phyloP scores from a whole-genome alignment of 257 asterid genomes.

The Prunella vulgaris region DNA sequence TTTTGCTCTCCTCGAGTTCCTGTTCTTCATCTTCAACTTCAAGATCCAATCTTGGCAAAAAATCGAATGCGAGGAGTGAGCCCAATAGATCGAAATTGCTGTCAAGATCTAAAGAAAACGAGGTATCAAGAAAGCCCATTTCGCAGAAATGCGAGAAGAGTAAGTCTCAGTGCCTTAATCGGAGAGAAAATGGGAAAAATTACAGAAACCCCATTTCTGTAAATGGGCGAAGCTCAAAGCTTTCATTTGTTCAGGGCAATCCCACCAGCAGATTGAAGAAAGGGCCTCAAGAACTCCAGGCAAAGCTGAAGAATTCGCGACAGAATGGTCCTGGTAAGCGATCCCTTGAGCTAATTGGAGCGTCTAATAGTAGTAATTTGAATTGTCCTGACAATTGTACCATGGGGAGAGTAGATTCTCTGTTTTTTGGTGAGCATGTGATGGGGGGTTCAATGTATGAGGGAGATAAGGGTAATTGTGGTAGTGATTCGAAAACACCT shows the following conservation, averaged over 20 bases:
- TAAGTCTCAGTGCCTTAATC: conserved; percentile 11
- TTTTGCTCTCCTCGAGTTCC: conserved; percentile 13
- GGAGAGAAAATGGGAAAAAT: conserved; percentile 20
- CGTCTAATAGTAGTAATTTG: conserved; percentile 10
- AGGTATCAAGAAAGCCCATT: conserved; percentile 28
- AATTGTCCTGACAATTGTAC: conserved; percentile 31
- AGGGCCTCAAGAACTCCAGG: conserved; percentile 18
- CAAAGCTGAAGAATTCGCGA: conserved; percentile 16
- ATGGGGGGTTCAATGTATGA: conserved; percentile 21
- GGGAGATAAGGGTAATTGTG: conserved; percentile 8
- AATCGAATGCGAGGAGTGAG: conserved; percentile 17
- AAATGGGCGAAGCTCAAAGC: conserved; percentile 30
- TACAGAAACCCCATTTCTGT: conserved; percentile 16
- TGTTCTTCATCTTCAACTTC: conserved; percentile 25
- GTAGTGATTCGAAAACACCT: conserved; percentile 49
- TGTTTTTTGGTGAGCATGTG: conserved; percentile 9
- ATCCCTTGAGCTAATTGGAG: conserved; percentile 13
- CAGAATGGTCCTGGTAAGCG: conserved; percentile 35
- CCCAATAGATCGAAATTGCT: conserved; percentile 17
- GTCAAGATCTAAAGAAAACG: conserved; percentile 40
- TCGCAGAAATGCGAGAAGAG: conserved; percentile 29
- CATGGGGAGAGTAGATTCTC: conserved; percentile 30
- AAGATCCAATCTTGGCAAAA: conserved; percentile 18
- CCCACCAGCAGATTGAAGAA: conserved; percentile 24
- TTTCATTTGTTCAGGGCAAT: conserved; percentile 22